Evolutionary conservation across 208 protist species (phyloP), one percentile per base, ranked within the genome.

Genomic region (Acanthamoeba triangularis): DNA sequence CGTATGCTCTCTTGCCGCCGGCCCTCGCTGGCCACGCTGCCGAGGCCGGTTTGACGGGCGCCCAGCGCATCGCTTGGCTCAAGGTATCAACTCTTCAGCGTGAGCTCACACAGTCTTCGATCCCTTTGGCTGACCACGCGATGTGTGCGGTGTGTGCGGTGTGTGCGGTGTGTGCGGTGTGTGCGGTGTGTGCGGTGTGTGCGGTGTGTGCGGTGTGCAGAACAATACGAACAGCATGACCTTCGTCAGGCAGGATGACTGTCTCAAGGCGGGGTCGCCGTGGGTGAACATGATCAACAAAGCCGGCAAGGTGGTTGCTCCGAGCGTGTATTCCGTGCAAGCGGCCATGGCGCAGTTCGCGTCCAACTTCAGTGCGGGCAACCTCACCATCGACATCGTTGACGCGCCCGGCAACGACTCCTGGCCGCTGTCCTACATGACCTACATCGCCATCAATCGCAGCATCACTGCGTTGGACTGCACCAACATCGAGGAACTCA

Each of bases 331-430:
- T 2, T 49, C 25, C 28, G 56, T 90, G 28, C 82, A 90, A n/a
- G 30, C 72, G 3, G 72, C 72, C 30, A 82, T 82, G 72, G 37
- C 35, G 1, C 8, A 35, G 25, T 82, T 49, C 72, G 20, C 18
- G 23, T 0, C 14, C 28, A 25, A 82, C 33, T 82, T 82, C 37
- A 35, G n/a, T 10, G 72, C 72, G 30, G 72, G 72, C 72, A 82
- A 82, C 72, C n/a, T 82, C 72, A 49, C 25, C 72, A 82, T 82
- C 37, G 72, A 82, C 72, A 82, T 82, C 37, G 25, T 82, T 11
- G 72, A 82, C 23, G 72, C 72, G 23, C 16, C 14, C 0, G 72
- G 72, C 5, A 20, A 18, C 37, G 72, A 37, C 72, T 35, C 72
- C 8, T 82, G 72, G 72, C 72, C 72, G 25, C 14, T 82, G 37